Conservation (phyloP, 176 grass and related monocot species). For the Triticum timopheevii region DNA sequence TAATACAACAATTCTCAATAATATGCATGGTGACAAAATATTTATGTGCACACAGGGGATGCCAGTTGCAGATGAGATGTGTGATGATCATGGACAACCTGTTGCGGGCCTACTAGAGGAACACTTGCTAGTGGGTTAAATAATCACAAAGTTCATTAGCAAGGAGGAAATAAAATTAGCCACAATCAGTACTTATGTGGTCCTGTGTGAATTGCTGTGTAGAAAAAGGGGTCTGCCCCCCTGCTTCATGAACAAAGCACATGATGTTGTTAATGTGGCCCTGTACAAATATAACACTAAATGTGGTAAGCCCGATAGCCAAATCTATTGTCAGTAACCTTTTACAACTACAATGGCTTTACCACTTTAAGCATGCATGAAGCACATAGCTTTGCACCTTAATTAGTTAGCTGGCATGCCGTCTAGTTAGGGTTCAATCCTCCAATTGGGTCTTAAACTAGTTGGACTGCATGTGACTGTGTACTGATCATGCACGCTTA, state of each 20-base stretch:
- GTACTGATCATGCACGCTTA: not conserved
- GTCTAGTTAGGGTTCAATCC: not conserved
- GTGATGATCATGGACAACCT: not conserved
- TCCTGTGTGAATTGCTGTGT: not conserved
- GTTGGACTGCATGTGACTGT: not conserved
- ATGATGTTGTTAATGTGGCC: not conserved
- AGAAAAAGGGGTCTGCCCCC: too few species aligned
- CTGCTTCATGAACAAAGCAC: too few species aligned
- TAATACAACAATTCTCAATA: not conserved
- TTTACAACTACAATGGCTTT: not conserved
- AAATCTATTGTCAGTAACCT: not conserved
- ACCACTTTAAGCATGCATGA: not conserved
- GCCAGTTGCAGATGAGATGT: conserved; percentile 10
- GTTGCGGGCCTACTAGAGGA: not conserved
- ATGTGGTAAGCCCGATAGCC: not conserved
- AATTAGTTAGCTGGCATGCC: not conserved
- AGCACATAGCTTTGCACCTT: not conserved
- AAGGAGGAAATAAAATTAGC: not conserved
- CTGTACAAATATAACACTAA: not conserved
- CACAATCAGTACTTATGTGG: not conserved
- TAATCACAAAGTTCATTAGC: not conserved
- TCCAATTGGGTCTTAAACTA: conserved; percentile 39
- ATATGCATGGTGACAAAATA: too few species aligned
- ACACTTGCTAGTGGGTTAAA: not conserved
- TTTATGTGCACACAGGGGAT: not conserved